These are phyloP conservation scores for Leishmania arabica DNA, from an alignment of 208 protist species.

Conservation along the genomic window DNA sequence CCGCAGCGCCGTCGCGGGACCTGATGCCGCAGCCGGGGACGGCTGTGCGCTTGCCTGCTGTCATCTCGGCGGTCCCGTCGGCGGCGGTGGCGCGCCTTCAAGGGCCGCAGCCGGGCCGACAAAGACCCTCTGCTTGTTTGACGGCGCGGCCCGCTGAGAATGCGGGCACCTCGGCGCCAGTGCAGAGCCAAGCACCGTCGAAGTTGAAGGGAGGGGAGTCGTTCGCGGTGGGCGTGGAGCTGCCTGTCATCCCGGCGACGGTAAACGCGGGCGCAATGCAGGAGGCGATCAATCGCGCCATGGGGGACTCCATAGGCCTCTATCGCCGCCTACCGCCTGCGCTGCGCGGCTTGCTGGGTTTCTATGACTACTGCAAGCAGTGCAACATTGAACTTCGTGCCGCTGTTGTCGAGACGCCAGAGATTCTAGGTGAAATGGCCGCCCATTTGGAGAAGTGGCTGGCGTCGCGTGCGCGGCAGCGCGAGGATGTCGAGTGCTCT, in stretches of 20 bases:
- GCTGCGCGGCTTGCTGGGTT: slow-evolving; percentile 32
- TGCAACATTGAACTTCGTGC: slow-evolving; percentile 39
- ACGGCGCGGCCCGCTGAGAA: background rate
- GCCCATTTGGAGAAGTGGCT: slow-evolving; percentile 27
- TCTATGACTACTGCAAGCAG: slow-evolving; percentile 56
- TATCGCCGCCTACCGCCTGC: slow-evolving; percentile 17
- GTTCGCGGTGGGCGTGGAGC: slow-evolving; percentile 15
- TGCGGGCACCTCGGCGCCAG: background rate
- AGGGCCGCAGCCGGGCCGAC: background rate
- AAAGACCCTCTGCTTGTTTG: background rate
- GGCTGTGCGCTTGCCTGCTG: background rate
- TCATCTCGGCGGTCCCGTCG: background rate
- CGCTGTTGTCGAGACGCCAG: slow-evolving; percentile 34
- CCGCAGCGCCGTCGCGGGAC: background rate
- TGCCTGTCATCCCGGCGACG: slow-evolving; percentile 18
- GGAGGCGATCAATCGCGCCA: background rate
- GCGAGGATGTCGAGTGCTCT: slow-evolving; percentile 15
- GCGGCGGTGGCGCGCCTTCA: background rate
- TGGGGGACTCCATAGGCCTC: background rate
- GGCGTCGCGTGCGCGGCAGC: slow-evolving; percentile 1
- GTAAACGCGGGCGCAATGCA: slow-evolving; percentile 9
- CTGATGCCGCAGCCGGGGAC: background rate
- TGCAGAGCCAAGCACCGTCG: background rate
- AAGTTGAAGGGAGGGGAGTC: slow-evolving; percentile 9
- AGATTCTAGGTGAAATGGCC: slow-evolving; percentile 38